A percentile compares a stretch with the other conserved stretches of the same genome.
Conservation (phyloP, 345 rosid species). For the Syzygium grande region DNA sequence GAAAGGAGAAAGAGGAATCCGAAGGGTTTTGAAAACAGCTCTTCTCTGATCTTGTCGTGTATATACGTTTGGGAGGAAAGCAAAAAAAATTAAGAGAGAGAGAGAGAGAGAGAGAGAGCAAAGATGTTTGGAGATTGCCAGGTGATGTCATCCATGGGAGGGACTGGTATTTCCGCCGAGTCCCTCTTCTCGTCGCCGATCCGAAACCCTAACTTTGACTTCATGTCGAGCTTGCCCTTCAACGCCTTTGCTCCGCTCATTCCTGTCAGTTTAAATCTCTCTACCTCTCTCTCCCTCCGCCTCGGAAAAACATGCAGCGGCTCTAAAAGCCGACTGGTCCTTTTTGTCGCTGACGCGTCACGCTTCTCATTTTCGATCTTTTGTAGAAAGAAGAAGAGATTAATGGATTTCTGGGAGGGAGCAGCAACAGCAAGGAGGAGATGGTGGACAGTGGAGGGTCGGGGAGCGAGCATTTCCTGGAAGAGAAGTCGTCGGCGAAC, state of each 20-base stretch:
- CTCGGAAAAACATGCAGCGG: background rate
- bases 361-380: background rate
- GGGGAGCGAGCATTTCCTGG: constrained; percentile 61
- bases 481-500: constrained; percentile 58
- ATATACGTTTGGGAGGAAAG: background rate
- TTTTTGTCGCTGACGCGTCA: background rate
- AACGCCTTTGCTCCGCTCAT: constrained; percentile 46
- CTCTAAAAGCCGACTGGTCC: background rate
- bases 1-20: background rate
- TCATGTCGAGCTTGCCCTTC: constrained; percentile 42
- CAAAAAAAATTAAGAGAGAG: background rate
- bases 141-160: constrained; percentile 62
- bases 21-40: background rate
- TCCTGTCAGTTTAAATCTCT: constrained; percentile 37
- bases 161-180: constrained; percentile 48
- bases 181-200: constrained; percentile 43
- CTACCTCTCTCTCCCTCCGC: background rate
- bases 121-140: constrained; percentile 65
- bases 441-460: constrained; percentile 68
- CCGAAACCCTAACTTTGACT: constrained; percentile 80
- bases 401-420: constrained; percentile 22
- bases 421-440: constrained; percentile 57
- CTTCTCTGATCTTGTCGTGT: background rate
- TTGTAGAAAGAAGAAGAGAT: constrained; percentile 59
- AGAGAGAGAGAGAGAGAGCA: background rate